Evolutionary conservation across 2,329 filamentous ascomycete genomes (phyloP).

Genomic region (Didymosphaeria variabile): DNA sequence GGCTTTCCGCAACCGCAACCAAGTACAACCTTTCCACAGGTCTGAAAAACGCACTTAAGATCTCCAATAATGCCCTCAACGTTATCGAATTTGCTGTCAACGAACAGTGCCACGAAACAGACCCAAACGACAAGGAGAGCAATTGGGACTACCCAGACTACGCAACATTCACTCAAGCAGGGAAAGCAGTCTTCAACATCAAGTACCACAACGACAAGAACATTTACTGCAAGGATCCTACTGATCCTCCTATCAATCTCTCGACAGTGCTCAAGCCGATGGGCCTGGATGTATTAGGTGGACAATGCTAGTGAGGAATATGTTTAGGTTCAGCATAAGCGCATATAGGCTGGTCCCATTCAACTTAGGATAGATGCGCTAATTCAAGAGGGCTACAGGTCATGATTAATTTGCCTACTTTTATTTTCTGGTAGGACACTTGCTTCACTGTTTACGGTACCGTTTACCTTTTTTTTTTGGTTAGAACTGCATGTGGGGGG

Average conservation of each 20-base stretch:
- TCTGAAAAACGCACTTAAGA: conserved; percentile 71
- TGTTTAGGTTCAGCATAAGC: background rate
- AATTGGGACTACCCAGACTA: conserved; percentile 50
- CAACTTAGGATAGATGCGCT: background rate
- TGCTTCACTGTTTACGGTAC: background rate
- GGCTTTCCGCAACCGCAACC: conserved; percentile 62
- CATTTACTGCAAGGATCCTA: conserved; percentile 57
- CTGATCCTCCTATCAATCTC: conserved; percentile 24
- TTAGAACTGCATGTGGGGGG: too few species aligned
- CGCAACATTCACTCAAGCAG: conserved; percentile 63
- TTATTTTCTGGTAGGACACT: background rate
- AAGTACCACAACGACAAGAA: conserved; percentile 49
- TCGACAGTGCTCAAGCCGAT: conserved; percentile 27
- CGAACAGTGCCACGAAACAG: conserved; percentile 68
- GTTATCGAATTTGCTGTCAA: conserved; percentile 72
- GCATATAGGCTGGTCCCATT: background rate
- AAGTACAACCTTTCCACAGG: conserved; percentile 65
- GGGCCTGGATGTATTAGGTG: conserved; percentile 26
- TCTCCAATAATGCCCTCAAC: conserved; percentile 55
- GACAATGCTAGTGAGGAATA: conserved; percentile 13
- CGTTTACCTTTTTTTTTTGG: background rate
- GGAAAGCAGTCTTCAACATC: conserved; percentile 75
- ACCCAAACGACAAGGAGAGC: conserved; percentile 41
- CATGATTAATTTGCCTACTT: background rate
- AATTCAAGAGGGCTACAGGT: background rate